A percentile compares a stretch with the other conserved stretches of the same genome.
Conservation (phyloP, 2,329 filamentous ascomycete genomes). For the Lojkania enalia region DNA sequence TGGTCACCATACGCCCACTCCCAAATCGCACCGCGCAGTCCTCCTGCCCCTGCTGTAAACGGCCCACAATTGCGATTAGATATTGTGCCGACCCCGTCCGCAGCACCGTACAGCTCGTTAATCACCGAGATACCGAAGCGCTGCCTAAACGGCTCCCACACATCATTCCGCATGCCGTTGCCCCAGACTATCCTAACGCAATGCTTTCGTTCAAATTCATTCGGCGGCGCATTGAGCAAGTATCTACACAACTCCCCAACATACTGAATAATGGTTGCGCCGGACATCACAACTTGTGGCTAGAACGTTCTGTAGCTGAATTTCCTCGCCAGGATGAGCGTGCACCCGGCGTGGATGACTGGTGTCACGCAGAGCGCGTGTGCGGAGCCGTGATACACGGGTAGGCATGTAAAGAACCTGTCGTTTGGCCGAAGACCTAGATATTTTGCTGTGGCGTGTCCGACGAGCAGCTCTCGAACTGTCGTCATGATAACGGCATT, state of each 20-base stretch:
- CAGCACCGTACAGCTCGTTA: conserved; percentile 46
- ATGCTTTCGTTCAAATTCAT: conserved; percentile 35
- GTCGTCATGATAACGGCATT: conserved; percentile 37
- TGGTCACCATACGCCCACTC: conserved; percentile 30
- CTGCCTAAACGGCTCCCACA: conserved; percentile 46
- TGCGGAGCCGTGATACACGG: conserved; percentile 42
- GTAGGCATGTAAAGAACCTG: conserved; percentile 44
- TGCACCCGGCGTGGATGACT: conserved; percentile 35
- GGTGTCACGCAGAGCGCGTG: conserved; percentile 36
- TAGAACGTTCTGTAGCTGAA: conserved; percentile 45
- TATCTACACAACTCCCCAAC: conserved; percentile 45
- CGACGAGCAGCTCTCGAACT: conserved; percentile 32
- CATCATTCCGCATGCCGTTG: conserved; percentile 49
- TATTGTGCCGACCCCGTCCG: conserved; percentile 41
- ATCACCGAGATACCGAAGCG: conserved; percentile 45
- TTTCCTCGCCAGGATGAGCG: conserved; percentile 33
- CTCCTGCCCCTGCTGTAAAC: conserved; percentile 40
- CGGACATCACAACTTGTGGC: conserved; percentile 38
- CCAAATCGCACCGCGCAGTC: conserved; percentile 42
- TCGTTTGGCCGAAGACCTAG: conserved; percentile 32
- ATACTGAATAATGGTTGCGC: conserved; percentile 42
- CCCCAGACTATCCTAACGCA: conserved; percentile 43
- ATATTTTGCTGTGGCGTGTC: conserved; percentile 26
- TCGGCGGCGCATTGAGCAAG: conserved; percentile 38
- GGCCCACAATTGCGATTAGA: conserved; percentile 40